These are phyloP conservation scores for Talaromyces sp. DNA, from an alignment of 2,329 filamentous ascomycete species.

Conservation along the genomic window DNA sequence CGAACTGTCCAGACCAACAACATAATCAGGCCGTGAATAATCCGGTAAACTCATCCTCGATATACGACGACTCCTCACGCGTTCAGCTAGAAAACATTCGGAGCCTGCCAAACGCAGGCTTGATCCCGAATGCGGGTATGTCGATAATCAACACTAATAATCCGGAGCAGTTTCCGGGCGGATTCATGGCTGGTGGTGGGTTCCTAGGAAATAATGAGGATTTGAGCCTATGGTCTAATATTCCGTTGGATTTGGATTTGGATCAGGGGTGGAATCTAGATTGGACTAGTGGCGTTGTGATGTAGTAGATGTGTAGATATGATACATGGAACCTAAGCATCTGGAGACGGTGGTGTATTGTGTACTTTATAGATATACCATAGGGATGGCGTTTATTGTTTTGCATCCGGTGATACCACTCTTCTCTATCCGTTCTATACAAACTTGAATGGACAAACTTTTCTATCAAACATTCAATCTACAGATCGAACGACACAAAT, in stretches of 20 bases:
- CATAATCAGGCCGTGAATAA: background rate
- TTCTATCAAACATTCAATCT: background rate
- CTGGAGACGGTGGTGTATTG: background rate
- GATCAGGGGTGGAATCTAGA: conserved; percentile 41
- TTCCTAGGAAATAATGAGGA: conserved; percentile 25
- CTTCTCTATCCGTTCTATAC: background rate
- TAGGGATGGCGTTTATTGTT: background rate
- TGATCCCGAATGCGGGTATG: conserved; percentile 22
- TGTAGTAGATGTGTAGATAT: background rate
- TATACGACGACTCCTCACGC: conserved; percentile 21
- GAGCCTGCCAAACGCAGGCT: conserved; percentile 21
- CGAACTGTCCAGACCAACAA: background rate
- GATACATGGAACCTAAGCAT: background rate
- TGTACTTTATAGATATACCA: background rate
- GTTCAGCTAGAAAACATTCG: conserved; percentile 23
- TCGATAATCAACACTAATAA: background rate
- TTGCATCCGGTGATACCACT: background rate
- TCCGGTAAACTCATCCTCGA: conserved; percentile 3
- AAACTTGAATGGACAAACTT: background rate
- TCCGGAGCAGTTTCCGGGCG: background rate
- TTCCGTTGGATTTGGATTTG: conserved; percentile 32
- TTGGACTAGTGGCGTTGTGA: conserved; percentile 25
- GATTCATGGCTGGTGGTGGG: conserved; percentile 12
- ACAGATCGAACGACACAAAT: background rate
- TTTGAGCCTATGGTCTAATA: conserved; percentile 27